A percentile compares a stretch with the other conserved stretches of the same genome.
These are phyloP conservation scores for Calcarisporium arbuscula DNA, from an alignment of 2,329 filamentous ascomycete species.

Conservation along the genomic window DNA sequence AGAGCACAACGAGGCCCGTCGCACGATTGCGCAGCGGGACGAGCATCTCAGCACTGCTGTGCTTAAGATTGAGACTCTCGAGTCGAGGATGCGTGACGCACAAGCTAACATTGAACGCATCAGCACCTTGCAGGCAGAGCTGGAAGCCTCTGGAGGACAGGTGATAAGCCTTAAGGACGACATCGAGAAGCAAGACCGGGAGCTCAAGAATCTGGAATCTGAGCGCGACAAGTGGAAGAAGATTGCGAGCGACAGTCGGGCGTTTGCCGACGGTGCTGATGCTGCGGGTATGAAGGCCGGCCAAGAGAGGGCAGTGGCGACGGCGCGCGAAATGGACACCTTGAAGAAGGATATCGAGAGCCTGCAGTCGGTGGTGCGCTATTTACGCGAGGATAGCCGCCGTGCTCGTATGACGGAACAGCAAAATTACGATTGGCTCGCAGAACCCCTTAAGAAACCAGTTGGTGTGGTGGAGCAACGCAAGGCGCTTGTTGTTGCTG, in stretches of 20 bases:
- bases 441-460: conserved; percentile 50
- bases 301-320: conserved; percentile 62
- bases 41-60: conserved; percentile 78
- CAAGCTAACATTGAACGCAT: conserved; percentile 69
- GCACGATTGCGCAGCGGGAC: conserved; percentile 65
- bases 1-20: conserved; percentile 71
- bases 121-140: conserved; percentile 54
- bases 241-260: conserved; percentile 55
- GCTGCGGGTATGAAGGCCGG: conserved; percentile 48
- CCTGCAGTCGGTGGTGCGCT: conserved; percentile 59
- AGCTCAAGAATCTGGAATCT: conserved; percentile 56
- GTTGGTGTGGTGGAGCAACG: conserved; percentile 40
- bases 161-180: conserved; percentile 52
- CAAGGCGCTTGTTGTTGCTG: conserved; percentile 46
- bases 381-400: conserved; percentile 61
- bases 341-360: conserved; percentile 63
- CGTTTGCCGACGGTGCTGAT: conserved; percentile 47
- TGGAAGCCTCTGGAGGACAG: conserved; percentile 46
- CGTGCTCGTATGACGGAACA: conserved; percentile 54
- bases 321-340: conserved; percentile 65
- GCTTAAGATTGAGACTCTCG: conserved; percentile 90
- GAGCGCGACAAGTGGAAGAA: conserved; percentile 68
- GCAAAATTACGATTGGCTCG: conserved; percentile 50
- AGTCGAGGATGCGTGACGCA: conserved; percentile 79
- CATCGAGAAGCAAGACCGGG: conserved; percentile 60